phyloP scores from a whole-genome alignment of 306 rosid species.

The Ochetophila trinervis region DNA sequence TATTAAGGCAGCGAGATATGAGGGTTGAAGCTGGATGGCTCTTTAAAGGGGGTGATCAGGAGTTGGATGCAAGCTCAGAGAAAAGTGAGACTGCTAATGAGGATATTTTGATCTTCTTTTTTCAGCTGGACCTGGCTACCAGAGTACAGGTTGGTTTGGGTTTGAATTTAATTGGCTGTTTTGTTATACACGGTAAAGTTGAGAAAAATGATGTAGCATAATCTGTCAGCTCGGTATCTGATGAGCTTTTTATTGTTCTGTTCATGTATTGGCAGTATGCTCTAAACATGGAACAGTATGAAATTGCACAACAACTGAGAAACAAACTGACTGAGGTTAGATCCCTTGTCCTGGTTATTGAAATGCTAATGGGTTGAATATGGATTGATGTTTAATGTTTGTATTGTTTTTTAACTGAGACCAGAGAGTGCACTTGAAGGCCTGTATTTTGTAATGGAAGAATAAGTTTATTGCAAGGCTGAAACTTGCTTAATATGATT shows the following conservation, averaged over 20 bases:
- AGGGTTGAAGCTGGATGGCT: conserved; percentile 77
- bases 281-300: conserved; percentile 82
- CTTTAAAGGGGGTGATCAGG: conserved; percentile 67
- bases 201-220: background rate
- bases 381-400: background rate
- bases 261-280: conserved; percentile 57
- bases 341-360: conserved; percentile 8
- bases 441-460: background rate
- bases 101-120: conserved; percentile 82
- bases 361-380: conserved; percentile 9
- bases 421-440: background rate
- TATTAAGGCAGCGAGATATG: conserved; percentile 35
- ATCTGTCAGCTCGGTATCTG: conserved; percentile 16
- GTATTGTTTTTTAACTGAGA: background rate
- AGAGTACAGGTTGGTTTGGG: conserved; percentile 70
- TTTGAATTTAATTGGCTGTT: background rate
- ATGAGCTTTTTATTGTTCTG: conserved; percentile 23
- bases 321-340: conserved; percentile 86
- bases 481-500: background rate
- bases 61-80: conserved; percentile 63
- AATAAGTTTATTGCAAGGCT: background rate
- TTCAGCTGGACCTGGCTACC: conserved; percentile 84
- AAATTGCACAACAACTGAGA: conserved; percentile 77
- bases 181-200: background rate
- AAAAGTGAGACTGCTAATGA: conserved; percentile 86